Evolutionary conservation across 352 stramenopile species (phyloP), one percentile per base, ranked within the genome.

Genomic region (Globisporangium alternatum): DNA sequence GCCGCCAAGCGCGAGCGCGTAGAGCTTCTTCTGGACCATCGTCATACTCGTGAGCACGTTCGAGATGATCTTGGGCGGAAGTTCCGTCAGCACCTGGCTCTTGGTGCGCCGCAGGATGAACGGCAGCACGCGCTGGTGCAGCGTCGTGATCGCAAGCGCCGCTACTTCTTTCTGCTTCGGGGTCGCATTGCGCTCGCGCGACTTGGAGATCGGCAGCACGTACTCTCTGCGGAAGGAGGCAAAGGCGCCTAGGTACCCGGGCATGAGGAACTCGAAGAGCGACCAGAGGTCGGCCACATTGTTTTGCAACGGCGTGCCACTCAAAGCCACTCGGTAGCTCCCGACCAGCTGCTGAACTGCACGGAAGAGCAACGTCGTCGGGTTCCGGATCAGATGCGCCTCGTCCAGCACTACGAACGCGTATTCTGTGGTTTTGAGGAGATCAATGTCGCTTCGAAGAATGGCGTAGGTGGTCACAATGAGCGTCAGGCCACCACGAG

Each of bases 91-190:
- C 43, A 99, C 97, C 68, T 98, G 74, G 21, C 88, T 76, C 74
- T 99, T 99, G n/a, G 95, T 98, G 57, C 97, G 82, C 33, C 97
- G 81, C 49, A 99, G 70, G 44, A 99, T 90, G 72, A 99, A 99
- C 30, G 97, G 97, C 39, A 99, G 71, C n/a, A 99, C 87, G 57
- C 97, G 90, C 60, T 98, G 90, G 62, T 99, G 96, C 10, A 99
- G 70, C 37, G 76, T 75, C 53, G 97, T 91, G 62, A 99, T 86
- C 55, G 95, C 93, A 3, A 97, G 74, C 12, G 85, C 85, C 12
- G 86, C 81, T 3, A 72, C 35, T 47, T 96, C 81, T 64, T 94
- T 95, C 41, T 95, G 84, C 37, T 86, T 87, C 10, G 77, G 61
- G 2, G 82, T 92, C 3, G 86, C 82, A n/a, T 81, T 82, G 30